Evolutionary conservation across 208 protist species (phyloP), one percentile per base, ranked within the genome.

Genomic region (Leishmania braziliensis): DNA sequence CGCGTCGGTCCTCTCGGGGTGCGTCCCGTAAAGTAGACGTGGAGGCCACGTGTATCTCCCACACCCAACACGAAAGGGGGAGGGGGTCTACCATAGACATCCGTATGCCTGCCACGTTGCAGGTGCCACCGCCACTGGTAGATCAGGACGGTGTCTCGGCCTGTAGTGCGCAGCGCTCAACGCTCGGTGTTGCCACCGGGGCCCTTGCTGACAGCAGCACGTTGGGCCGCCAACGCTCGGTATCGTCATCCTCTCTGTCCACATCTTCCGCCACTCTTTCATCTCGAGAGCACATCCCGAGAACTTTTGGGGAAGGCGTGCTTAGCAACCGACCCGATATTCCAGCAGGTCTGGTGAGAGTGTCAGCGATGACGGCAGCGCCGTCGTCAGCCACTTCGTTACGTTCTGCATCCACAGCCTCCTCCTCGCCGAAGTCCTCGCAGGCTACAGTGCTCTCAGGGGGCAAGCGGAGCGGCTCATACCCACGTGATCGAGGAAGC

Each of bases 401-500:
- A 73, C 69, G 46, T 8, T 76, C 54, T 16, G 14, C 75, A 54
- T 79, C 75, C 36, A 18, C 14, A 5, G 33, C 75, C 9, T 78
- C 75, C 2, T 75, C 79, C 23, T 82, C 79, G 5, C 76, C 68
- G 6, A 43, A 46, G 12, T n/a, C 77, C 16, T 58, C 78, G 51
- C 16, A 66, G 78, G 58, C 26, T 16, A 29, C 54, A 29, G 14
- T 29, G 12, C 36, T 48, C 26, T 12, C 69, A 73, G 46, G 26
- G 5, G n/a, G 39, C 43, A 26, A 46, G 26, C 46, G 46, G 69
- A 10, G 46, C 46, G 10, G 10, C 69, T 51, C 46, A 54, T 18
- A 16, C 26, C 51, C 39, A 73, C 69, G 39, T 36, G 10, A 20
- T 46, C 33, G 12, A 51, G 36, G 14, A 48, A 73, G 23, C 23